Evolutionary conservation across 106 monocot genomes (phyloP).

Genomic region (Dendrobium huoshanense): DNA sequence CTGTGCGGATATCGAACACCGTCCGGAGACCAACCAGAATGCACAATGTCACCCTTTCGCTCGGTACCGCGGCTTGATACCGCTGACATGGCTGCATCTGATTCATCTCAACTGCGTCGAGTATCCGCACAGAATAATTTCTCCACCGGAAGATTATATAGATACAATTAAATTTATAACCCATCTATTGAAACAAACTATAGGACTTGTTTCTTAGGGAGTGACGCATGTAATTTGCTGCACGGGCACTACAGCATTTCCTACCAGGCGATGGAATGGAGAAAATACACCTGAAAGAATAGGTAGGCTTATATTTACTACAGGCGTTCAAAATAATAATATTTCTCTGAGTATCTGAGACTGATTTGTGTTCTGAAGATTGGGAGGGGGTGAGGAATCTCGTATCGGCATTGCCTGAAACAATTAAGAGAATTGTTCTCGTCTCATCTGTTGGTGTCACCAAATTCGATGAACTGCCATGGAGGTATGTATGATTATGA

Average conservation of each 20-base stretch:
- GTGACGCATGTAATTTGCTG: conserved; percentile 94
- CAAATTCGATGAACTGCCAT: conserved; percentile 78
- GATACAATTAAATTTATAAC: conserved; percentile 12
- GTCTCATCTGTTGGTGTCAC: conserved; percentile 94
- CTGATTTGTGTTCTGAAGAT: conserved; percentile 33
- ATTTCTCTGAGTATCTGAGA: background rate
- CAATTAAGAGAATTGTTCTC: conserved; percentile 70
- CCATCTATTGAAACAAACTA: conserved; percentile 26
- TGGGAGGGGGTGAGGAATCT: conserved; percentile 88
- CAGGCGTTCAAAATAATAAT: too few species aligned
- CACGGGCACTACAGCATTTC: conserved; percentile 94
- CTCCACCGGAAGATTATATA: too few species aligned
- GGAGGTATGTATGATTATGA: conserved; percentile 45
- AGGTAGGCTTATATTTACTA: conserved; percentile 19
- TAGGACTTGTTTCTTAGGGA: conserved; percentile 68
- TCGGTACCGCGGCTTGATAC: too few species aligned
- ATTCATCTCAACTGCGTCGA: too few species aligned
- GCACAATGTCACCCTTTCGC: too few species aligned
- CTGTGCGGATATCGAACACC: too few species aligned
- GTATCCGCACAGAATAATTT: too few species aligned
- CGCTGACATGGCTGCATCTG: too few species aligned
- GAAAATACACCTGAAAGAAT: conserved; percentile 96
- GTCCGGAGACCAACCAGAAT: too few species aligned
- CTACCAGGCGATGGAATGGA: conserved; percentile 88
- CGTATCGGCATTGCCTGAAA: conserved; percentile 55